Percentiles rank a stretch among this genome's conserved stretches.
phyloP scores from a whole-genome alignment of 371 early-diverging fungal species.

The Zopfochytrium polystomum region DNA sequence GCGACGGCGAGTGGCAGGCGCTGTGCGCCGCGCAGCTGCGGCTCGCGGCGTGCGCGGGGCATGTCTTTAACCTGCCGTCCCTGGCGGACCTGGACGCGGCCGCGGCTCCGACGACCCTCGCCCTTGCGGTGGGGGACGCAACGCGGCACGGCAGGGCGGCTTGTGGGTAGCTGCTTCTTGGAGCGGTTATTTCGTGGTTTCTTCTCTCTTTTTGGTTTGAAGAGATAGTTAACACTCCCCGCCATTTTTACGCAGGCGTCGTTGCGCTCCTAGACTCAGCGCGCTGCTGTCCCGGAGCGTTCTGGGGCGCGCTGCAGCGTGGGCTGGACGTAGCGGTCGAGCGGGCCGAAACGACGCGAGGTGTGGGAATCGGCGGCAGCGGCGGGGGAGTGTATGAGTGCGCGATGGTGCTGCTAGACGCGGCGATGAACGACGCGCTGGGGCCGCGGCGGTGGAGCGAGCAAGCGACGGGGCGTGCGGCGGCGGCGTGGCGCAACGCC shows the following conservation, averaged over 20 bases:
- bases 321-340: slow-evolving; percentile 4
- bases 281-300: slow-evolving; percentile 8
- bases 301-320: slow-evolving; percentile 7
- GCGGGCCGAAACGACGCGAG: slow-evolving; percentile 3
- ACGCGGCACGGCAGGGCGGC: slow-evolving; percentile 11
- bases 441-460: slow-evolving; percentile 8
- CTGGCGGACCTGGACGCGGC: slow-evolving; percentile 12
- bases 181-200: no score
- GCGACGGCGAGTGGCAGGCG: slow-evolving; percentile 1
- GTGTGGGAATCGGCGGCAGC: background rate
- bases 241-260: background rate
- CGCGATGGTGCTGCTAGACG: slow-evolving; percentile 1
- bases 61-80: background rate
- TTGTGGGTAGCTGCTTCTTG: no score
- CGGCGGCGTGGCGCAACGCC: background rate
- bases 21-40: slow-evolving; percentile 9
- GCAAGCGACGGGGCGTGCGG: background rate
- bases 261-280: slow-evolving; percentile 6
- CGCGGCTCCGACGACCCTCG: background rate
- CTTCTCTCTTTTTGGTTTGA: no score
- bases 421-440: background rate
- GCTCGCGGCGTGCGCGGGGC: slow-evolving; percentile 7
- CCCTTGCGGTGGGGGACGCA: slow-evolving; percentile 10
- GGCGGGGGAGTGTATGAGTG: no score
- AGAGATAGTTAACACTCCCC: no score